Conservation (phyloP, 257 asterid genomes). For the Rauvolfia tetraphylla region DNA sequence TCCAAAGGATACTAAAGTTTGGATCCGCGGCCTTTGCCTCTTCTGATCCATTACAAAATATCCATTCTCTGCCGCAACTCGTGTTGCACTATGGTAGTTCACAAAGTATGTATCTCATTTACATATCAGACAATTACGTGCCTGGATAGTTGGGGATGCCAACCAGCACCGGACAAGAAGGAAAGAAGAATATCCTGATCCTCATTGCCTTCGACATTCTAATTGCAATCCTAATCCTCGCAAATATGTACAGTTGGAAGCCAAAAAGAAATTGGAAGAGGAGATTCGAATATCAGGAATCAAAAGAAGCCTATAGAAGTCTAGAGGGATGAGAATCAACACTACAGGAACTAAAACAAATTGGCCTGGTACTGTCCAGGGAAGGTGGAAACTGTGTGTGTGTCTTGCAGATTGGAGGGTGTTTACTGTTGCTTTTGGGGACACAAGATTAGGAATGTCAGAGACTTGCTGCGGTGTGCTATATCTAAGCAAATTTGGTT, state of each 20-base stretch:
- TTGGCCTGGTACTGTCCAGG: conserved; percentile 20
- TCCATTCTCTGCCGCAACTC: background rate
- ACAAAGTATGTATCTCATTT: background rate
- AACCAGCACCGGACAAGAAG: background rate
- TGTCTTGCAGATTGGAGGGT: conserved; percentile 19
- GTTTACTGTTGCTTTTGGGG: conserved; percentile 24
- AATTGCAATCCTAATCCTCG: conserved; percentile 11
- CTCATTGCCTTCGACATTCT: conserved; percentile 6
- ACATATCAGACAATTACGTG: background rate
- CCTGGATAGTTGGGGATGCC: background rate
- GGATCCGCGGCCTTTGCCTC: background rate
- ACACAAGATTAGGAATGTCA: conserved; percentile 24
- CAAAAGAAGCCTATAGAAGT: conserved; percentile 18
- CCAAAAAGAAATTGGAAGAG: conserved; percentile 4
- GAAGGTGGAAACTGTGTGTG: conserved; percentile 28
- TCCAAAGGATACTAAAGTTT: background rate
- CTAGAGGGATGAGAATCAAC: conserved; percentile 20
- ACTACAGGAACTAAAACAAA: conserved; percentile 20
- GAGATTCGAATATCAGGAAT: conserved; percentile 10
- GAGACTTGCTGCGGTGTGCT: conserved; percentile 25
- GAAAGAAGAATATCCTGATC: background rate
- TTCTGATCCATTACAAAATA: background rate
- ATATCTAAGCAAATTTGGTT: conserved; percentile 22
- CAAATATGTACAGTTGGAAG: conserved; percentile 33
- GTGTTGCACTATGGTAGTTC: background rate